A percentile compares a stretch with the other conserved stretches of the same genome.
These are phyloP conservation scores for Aspergillus tamarii DNA, from an alignment of 2,329 filamentous ascomycete genomes.

Conservation along the genomic window DNA sequence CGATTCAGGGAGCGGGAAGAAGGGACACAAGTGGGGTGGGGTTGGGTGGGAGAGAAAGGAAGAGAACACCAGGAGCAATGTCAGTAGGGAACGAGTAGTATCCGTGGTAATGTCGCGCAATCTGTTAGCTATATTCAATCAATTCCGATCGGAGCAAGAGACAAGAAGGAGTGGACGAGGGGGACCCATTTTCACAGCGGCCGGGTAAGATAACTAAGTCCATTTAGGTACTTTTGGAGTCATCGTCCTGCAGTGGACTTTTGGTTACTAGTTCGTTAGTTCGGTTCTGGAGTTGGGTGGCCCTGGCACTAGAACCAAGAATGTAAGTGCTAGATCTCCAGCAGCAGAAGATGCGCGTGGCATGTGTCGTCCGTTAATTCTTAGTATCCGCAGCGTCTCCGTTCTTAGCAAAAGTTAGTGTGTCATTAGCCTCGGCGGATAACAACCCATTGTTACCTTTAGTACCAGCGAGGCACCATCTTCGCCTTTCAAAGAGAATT, in stretches of 20 bases:
- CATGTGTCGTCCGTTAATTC: slow-evolving; percentile 1
- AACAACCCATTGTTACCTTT: slow-evolving; percentile 6
- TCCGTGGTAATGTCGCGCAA: slow-evolving; percentile 19
- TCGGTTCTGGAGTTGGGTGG: slow-evolving; percentile 8
- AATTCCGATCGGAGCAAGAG: slow-evolving; percentile 21
- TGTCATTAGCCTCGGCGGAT: slow-evolving; percentile 5
- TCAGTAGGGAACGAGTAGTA: slow-evolving; percentile 11
- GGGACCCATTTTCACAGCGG: slow-evolving; percentile 15
- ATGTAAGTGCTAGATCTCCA: slow-evolving; percentile 2
- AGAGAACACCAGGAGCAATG: slow-evolving; percentile 6
- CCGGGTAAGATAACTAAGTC: slow-evolving; percentile 7
- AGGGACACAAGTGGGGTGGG: slow-evolving; percentile 9
- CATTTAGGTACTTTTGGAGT: slow-evolving; percentile 17
- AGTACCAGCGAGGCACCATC: too few relatives aligned
- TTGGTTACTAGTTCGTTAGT: slow-evolving; percentile 9
- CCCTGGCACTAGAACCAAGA: slow-evolving; percentile 11
- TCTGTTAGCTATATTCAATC: slow-evolving; percentile 25
- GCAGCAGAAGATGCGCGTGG: slow-evolving; percentile 1
- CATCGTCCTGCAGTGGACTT: slow-evolving; percentile 20
- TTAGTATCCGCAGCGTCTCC: slow-evolving; percentile 2
- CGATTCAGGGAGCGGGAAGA: slow-evolving; percentile 5
- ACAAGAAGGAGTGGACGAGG: neutral
- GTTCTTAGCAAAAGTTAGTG: slow-evolving; percentile 14
- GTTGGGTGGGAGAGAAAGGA: neutral
- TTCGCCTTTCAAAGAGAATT: neutral